phyloP scores from a whole-genome alignment of 139 green algal genomes.

The Trebouxia sp. region DNA sequence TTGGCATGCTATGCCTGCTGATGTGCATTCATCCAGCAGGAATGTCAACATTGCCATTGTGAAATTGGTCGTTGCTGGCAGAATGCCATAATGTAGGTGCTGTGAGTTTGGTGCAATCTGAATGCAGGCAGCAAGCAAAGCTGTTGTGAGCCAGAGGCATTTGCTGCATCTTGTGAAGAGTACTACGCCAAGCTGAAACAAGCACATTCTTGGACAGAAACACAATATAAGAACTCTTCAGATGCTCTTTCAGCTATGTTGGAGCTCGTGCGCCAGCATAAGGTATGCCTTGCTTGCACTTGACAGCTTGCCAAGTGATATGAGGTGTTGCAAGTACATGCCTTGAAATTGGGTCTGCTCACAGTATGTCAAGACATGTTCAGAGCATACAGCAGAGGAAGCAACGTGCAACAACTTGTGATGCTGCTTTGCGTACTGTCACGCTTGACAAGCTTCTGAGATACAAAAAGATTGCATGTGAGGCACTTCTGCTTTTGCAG shows the following conservation, averaged over 20 bases:
- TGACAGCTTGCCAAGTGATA: too few species aligned
- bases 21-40: too few species aligned
- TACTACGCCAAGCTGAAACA: not conserved
- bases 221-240: slow-evolving; percentile 43
- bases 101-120: not conserved
- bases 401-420: too few species aligned
- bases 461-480: not conserved
- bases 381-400: not conserved
- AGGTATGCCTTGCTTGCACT: slow-evolving; percentile 5
- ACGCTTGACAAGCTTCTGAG: not conserved
- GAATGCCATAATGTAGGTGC: not conserved
- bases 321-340: too few species aligned
- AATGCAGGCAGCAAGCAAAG: slow-evolving; percentile 48
- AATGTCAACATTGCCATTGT: too few species aligned
- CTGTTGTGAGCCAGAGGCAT: slow-evolving; percentile 72
- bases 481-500: slow-evolving; percentile 16
- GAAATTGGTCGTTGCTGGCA: too few species aligned
- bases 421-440: too few species aligned
- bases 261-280: slow-evolving; percentile 76
- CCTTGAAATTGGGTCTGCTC: too few species aligned
- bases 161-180: slow-evolving; percentile 24
- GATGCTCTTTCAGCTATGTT: slow-evolving; percentile 76
- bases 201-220: not conserved
- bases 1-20: too few species aligned
- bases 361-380: too few species aligned